These are phyloP conservation scores for Xylogone sp. DNA, from an alignment of 2,329 filamentous ascomycete genomes.

Conservation along the genomic window DNA sequence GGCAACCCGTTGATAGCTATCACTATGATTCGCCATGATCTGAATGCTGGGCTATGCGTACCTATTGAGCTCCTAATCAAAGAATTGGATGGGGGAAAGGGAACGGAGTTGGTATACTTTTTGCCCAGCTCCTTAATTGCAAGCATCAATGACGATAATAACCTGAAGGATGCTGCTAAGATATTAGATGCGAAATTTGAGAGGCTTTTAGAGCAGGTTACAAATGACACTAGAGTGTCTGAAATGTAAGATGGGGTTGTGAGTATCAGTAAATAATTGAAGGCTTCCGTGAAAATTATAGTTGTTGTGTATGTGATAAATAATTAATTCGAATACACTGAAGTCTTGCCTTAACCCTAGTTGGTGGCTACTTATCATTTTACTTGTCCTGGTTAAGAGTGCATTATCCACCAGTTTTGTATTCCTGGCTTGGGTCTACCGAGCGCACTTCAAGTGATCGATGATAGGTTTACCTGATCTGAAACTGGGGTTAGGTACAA, in stretches of 20 bases:
- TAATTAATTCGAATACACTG: too few species aligned
- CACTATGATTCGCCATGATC: constrained; percentile 17
- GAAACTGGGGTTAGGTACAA: too few species aligned
- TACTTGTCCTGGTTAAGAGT: too few species aligned
- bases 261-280: not conserved
- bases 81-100: constrained; percentile 8
- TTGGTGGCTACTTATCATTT: too few species aligned
- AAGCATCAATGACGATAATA: constrained; percentile 6
- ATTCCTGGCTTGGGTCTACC: too few species aligned
- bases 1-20: constrained; percentile 21
- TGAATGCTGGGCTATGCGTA: constrained; percentile 14
- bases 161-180: constrained; percentile 9
- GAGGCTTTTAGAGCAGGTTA: constrained; percentile 4
- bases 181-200: constrained; percentile 15
- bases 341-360: too few species aligned
- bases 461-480: too few species aligned
- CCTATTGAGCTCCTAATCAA: constrained; percentile 18
- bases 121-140: constrained; percentile 16
- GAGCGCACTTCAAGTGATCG: too few species aligned
- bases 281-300: too few species aligned
- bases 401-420: too few species aligned
- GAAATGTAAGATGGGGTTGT: not conserved
- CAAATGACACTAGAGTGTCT: not conserved
- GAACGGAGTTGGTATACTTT: constrained; percentile 15
- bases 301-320: too few species aligned